phyloP scores from a whole-genome alignment of 2,329 filamentous ascomycete species.

The Aplosporella prunicola region DNA sequence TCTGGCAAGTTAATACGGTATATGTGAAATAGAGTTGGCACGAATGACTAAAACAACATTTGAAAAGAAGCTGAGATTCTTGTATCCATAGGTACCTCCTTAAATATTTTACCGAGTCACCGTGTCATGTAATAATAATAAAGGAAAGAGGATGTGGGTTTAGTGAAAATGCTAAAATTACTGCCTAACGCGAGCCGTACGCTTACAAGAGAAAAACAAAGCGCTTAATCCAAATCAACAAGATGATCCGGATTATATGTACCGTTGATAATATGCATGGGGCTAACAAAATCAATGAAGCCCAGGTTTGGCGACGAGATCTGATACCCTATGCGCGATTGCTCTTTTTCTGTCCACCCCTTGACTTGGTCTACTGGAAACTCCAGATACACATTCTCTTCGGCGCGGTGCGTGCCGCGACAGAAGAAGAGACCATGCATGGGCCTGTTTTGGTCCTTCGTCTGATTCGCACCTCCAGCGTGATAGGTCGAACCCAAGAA shows the following conservation, averaged over 20 bases:
- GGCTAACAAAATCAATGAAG: conserved; percentile 9
- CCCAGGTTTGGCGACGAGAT: conserved; percentile 11
- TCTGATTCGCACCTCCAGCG: conserved; percentile 31
- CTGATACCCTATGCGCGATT: conserved; percentile 7
- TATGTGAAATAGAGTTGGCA: no score
- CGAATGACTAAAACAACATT: no score
- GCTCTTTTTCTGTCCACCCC: conserved; percentile 2
- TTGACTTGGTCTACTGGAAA: conserved; percentile 6
- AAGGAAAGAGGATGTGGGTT: no score
- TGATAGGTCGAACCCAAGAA: conserved; percentile 34
- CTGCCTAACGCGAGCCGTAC: no score
- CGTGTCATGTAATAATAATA: no score
- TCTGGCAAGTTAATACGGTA: no score
- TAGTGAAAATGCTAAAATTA: no score
- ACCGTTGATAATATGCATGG: conserved; percentile 5
- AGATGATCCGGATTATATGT: conserved; percentile 2
- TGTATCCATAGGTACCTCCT: no score
- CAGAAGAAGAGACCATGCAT: conserved; percentile 11
- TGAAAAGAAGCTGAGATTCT: no score
- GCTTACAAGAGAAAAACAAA: no score
- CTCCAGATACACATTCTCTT: conserved; percentile 10
- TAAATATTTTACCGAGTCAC: no score
- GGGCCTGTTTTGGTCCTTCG: conserved; percentile 11
- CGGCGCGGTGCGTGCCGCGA: conserved; percentile 2
- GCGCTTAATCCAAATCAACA: conserved; percentile 9